phyloP scores from a whole-genome alignment of 495 filamentous ascomycete species.

The Hyaloscypha bicolor region DNA sequence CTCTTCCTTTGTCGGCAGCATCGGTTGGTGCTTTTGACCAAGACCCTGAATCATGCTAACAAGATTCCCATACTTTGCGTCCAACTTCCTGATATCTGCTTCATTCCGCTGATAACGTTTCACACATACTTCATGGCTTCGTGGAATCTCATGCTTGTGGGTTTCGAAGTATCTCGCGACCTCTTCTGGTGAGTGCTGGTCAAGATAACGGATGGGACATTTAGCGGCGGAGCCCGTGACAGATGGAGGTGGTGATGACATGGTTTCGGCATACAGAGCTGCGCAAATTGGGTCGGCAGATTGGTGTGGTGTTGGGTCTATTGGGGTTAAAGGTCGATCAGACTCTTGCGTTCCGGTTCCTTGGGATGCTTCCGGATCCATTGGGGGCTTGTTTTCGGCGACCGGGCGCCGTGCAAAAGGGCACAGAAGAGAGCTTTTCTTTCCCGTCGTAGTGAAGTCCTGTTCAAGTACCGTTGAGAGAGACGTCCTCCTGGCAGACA shows the following conservation, averaged over 20 bases:
- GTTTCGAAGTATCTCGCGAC: slow-evolving; percentile 86
- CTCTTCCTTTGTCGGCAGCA: slow-evolving; percentile 66
- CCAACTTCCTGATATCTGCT: slow-evolving; percentile 77
- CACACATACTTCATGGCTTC: slow-evolving; percentile 89
- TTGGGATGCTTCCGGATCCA: slow-evolving; percentile 17
- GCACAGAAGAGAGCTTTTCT: slow-evolving; percentile 61
- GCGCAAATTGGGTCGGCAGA: slow-evolving; percentile 62
- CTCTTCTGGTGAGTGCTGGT: slow-evolving; percentile 89
- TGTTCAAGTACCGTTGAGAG: slow-evolving; percentile 60
- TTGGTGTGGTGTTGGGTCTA: slow-evolving; percentile 43
- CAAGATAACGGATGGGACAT: slow-evolving; percentile 87
- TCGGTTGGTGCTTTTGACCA: slow-evolving; percentile 77
- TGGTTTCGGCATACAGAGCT: slow-evolving; percentile 55
- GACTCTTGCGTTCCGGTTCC: slow-evolving; percentile 22
- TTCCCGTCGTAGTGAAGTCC: slow-evolving; percentile 66
- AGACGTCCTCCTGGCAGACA: slow-evolving; percentile 38
- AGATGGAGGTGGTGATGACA: slow-evolving; percentile 52
- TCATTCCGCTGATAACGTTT: slow-evolving; percentile 82
- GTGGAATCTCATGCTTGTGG: slow-evolving; percentile 89
- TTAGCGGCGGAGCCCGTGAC: slow-evolving; percentile 55
- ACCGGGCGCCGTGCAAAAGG: slow-evolving; percentile 46
- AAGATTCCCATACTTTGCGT: slow-evolving; percentile 88
- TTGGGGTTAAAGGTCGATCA: slow-evolving; percentile 25
- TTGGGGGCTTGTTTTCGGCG: slow-evolving; percentile 12
- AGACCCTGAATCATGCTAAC: slow-evolving; percentile 90